Conservation (phyloP, 345 rosid genomes). For the Viola odorata region DNA sequence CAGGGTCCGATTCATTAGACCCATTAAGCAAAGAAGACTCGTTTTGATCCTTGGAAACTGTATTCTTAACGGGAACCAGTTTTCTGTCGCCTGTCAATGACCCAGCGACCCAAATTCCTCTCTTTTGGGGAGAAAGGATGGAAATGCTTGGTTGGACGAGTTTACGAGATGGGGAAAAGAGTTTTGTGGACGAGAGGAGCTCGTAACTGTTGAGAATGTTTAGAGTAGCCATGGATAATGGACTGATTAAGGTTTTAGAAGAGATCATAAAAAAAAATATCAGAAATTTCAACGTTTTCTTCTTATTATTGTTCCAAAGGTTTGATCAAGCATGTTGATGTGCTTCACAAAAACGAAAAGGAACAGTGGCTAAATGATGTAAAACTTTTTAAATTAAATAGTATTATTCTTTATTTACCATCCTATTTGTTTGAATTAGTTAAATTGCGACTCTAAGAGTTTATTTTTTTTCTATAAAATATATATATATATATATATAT, state of each 20-base stretch:
- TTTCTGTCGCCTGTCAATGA: slow-evolving; percentile 57
- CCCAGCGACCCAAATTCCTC: slow-evolving; percentile 31
- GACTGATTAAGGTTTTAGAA: neutral
- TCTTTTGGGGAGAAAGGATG: slow-evolving; percentile 15
- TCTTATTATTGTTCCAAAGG: neutral
- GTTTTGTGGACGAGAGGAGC: slow-evolving; percentile 10
- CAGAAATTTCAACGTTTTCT: neutral
- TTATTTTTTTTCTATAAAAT: neutral
- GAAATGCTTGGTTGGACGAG: slow-evolving; percentile 10
- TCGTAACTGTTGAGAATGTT: slow-evolving; percentile 7
- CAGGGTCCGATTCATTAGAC: slow-evolving; percentile 23
- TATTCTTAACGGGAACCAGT: slow-evolving; percentile 27
- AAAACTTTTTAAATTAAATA: too few relatives aligned
- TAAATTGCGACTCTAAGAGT: neutral
- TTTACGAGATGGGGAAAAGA: neutral
- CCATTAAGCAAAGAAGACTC: slow-evolving; percentile 15
- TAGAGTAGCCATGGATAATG: slow-evolving; percentile 33
- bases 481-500: neutral
- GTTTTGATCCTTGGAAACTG: slow-evolving; percentile 16
- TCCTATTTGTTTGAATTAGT: neutral
- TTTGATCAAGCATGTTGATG: neutral
- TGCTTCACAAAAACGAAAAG: too few relatives aligned
- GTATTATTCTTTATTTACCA: neutral
- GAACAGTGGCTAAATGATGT: neutral
- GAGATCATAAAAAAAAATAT: neutral